Percentiles rank a stretch among this genome's conserved stretches.
Evolutionary conservation across 306 rosid genomes (phyloP).

Genomic region (Medicago ruthenica): DNA sequence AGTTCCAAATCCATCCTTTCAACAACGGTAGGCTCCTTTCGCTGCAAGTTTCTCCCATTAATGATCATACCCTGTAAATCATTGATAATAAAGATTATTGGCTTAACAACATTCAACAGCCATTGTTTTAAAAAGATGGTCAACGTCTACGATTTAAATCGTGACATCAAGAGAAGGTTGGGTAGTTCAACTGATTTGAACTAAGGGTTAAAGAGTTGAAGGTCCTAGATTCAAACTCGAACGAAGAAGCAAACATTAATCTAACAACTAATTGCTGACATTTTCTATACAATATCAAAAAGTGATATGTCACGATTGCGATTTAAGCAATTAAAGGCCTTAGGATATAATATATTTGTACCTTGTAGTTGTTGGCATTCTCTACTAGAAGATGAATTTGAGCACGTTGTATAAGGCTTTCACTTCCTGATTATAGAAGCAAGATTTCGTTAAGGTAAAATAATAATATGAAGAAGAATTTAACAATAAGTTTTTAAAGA

Average conservation of each 20-base stretch:
- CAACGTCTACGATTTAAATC: neutral
- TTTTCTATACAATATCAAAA: too few relatives aligned
- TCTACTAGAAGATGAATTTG: constrained; percentile 48
- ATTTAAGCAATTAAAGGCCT: neutral
- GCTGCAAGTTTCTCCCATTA: constrained; percentile 23
- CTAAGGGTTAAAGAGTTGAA: too few relatives aligned
- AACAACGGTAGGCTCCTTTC: constrained; percentile 15
- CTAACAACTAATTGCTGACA: too few relatives aligned
- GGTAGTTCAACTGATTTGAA: too few relatives aligned
- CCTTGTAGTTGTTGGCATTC: constrained; percentile 41
- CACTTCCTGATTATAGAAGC: constrained; percentile 59
- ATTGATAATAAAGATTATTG: too few relatives aligned
- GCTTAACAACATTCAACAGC: too few relatives aligned
- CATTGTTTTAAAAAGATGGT: neutral
- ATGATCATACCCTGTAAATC: constrained; percentile 42
- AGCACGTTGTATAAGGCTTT: constrained; percentile 52
- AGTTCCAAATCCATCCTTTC: constrained; percentile 75
- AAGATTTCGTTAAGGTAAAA: neutral
- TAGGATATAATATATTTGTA: constrained; percentile 2
- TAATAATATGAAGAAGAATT: constrained; percentile 4
- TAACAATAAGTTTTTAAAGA: neutral
- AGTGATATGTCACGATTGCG: neutral
- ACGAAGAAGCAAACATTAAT: too few relatives aligned
- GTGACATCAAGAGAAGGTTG: too few relatives aligned
- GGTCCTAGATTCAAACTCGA: too few relatives aligned